Evolutionary conservation across 73 alveolate species (phyloP), one percentile per base, ranked within the genome.

Genomic region (Blepharisma japonicum): DNA sequence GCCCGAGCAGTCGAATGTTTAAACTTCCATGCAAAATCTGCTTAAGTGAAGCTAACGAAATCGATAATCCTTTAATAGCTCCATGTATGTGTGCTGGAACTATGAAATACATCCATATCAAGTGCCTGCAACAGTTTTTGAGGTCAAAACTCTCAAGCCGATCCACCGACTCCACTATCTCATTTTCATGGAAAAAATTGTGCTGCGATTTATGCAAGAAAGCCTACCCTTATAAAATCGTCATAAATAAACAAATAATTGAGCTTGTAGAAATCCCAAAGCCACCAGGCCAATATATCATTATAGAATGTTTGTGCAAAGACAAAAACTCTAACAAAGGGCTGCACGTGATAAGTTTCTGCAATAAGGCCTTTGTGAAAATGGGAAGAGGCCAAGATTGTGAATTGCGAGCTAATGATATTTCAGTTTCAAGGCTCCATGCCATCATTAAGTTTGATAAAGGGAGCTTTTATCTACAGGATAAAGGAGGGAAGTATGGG

Each of bases 31-130:
- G 74, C 23, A n/a, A 39, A 20, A 61, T 61, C 46, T 61, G 74
- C 23, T 61, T 61, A 61, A 61, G 83, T 45, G 74, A 61, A 25
- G 95, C 81, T 55, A 86, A 79, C 71, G 91, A 80, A 32, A 70
- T 18, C 9, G 84, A 70, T 14, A 91, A 94, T 83, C 96, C 94
- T 9, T 74, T 94, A 25, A 81, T 91, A 45, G 55, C 91, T 42
- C 96, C 96, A 7, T 94, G 98, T 50, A 82, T 80, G 72, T 94
- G 98, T 83, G 88, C 68, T 32, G 98, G 98, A 6, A 84, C 97
- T 56, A 84, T 89, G 97, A 88, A 87, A 71, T 91, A 78, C 79
- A 89, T 94, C 9, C 97, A 91, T 83, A 7, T 89, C 39, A 78
- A 86, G 61, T 94, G 98, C 55, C 84, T 94, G 55, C 91, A 90